These are phyloP conservation scores for Syzygium oleosum DNA, from an alignment of 345 rosid genomes.

Conservation along the genomic window DNA sequence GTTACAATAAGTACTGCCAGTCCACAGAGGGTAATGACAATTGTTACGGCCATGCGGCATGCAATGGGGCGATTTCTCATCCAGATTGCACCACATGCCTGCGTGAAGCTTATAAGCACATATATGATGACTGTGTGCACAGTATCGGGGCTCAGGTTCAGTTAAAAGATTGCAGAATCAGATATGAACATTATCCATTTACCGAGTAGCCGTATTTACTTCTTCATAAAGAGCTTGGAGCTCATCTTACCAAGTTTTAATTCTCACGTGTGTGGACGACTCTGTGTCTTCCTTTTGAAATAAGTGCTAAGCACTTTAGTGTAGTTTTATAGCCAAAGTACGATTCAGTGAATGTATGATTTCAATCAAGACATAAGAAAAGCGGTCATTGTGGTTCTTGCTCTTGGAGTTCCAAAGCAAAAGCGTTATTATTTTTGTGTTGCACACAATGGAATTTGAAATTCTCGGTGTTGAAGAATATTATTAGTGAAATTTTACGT, in stretches of 20 bases:
- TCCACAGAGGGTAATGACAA: neutral
- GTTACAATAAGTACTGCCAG: neutral
- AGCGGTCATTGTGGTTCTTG: neutral
- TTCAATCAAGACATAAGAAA: neutral
- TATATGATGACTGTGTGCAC: neutral
- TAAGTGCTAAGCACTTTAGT: neutral
- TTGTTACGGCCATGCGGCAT: neutral
- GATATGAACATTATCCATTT: neutral
- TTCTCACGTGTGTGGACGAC: neutral
- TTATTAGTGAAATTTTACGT: neutral
- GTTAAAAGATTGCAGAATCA: neutral
- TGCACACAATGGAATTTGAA: neutral
- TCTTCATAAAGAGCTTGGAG: neutral
- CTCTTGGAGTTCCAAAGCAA: neutral
- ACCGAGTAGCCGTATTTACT: neutral
- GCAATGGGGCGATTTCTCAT: neutral
- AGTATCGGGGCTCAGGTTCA: neutral
- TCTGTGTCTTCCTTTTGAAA: neutral
- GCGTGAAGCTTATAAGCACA: accelerated
- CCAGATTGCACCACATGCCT: neutral
- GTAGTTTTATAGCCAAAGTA: neutral
- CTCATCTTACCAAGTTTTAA: neutral
- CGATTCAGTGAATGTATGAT: neutral
- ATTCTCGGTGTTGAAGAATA: neutral
- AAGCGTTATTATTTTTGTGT: neutral